Evolutionary conservation across 441 rosid species (phyloP).

Genomic region (Erodium chrysanthum): DNA sequence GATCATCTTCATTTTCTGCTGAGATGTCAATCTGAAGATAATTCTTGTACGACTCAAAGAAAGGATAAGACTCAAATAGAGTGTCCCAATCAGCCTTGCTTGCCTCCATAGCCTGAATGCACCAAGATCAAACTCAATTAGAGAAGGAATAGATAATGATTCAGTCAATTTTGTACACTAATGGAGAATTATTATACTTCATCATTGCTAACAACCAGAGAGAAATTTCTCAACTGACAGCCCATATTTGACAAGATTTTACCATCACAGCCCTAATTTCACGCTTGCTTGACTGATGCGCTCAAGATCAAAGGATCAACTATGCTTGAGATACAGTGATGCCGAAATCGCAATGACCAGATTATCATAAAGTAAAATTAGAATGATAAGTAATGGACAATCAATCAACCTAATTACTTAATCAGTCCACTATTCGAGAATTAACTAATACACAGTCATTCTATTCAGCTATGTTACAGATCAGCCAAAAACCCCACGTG

Average conservation of each 20-base stretch:
- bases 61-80: conserved; percentile 77
- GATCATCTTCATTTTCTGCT: conserved; percentile 78
- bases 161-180: neutral
- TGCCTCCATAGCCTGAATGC: conserved; percentile 77
- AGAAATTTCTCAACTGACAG: neutral
- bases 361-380: no score
- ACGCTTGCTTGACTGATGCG: no score
- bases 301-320: no score
- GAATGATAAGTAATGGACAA: neutral
- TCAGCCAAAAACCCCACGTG: neutral
- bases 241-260: neutral
- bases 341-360: no score
- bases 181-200: neutral
- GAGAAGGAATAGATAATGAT: neutral
- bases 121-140: conserved; percentile 19
- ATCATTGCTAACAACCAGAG: neutral
- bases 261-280: no score
- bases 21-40: conserved; percentile 74
- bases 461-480: neutral
- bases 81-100: conserved; percentile 75
- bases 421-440: neutral
- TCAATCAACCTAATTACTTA: neutral
- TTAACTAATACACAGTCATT: neutral
- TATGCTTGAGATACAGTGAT: no score
- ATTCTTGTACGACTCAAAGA: conserved; percentile 86